A percentile compares a stretch with the other conserved stretches of the same genome.
Evolutionary conservation across 73 alveolate genomes (phyloP).

Genomic region (Paramecium sonneborni): DNA sequence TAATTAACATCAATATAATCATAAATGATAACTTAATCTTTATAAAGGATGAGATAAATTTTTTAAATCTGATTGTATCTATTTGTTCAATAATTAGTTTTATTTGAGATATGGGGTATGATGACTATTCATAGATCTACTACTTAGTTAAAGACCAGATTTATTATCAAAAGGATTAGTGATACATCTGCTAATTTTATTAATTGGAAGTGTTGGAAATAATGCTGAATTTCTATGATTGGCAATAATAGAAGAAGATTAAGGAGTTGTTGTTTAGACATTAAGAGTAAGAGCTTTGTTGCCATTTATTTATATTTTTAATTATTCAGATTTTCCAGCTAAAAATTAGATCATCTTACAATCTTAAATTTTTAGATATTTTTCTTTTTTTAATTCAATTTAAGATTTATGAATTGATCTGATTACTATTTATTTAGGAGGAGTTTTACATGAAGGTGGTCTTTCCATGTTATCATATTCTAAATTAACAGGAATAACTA

Average conservation of each 20-base stretch:
- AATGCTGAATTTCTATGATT: not conserved
- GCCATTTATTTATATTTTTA: not conserved
- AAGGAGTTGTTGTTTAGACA: not conserved
- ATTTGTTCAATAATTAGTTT: not conserved
- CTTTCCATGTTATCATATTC: not conserved
- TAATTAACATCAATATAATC: conserved; percentile 7
- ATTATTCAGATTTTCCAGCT: not conserved
- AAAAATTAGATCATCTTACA: not conserved
- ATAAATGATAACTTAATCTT: not conserved
- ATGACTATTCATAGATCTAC: not conserved
- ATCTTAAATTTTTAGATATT: not conserved
- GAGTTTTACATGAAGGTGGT: not conserved
- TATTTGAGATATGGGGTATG: not conserved
- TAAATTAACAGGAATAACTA: too few relatives aligned
- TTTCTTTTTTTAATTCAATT: not conserved
- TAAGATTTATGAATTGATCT: not conserved
- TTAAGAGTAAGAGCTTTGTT: not conserved
- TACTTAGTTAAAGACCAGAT: not conserved
- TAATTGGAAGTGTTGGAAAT: not conserved
- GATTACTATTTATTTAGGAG: not conserved
- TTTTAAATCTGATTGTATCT: not conserved
- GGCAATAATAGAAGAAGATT: not conserved
- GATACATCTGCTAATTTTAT: not conserved
- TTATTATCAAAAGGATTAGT: not conserved
- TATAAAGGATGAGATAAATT: not conserved